A percentile compares a stretch with the other conserved stretches of the same genome.
Evolutionary conservation across 495 filamentous ascomycete genomes (phyloP).

Genomic region (Podospora sp.): DNA sequence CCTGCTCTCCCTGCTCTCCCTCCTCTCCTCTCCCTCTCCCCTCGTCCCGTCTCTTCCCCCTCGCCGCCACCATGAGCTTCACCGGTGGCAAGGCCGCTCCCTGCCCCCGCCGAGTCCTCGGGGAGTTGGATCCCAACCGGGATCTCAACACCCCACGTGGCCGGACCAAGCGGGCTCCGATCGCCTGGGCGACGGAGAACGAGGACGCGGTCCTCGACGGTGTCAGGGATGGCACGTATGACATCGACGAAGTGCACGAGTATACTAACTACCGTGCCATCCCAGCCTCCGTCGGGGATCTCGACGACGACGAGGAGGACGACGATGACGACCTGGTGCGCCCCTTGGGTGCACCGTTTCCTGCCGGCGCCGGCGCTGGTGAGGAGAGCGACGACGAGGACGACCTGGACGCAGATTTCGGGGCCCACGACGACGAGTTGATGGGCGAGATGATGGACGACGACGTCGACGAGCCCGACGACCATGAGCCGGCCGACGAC

Average conservation of each 20-base stretch:
- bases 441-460: slow-evolving; percentile 33
- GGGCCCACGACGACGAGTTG: slow-evolving; percentile 24
- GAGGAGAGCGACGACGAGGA: slow-evolving; percentile 21
- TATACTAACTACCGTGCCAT: slow-evolving; percentile 27
- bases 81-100: background rate
- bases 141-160: slow-evolving; percentile 27
- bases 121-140: slow-evolving; percentile 23
- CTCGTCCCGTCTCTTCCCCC: background rate
- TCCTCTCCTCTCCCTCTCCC: background rate
- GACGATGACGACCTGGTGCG: slow-evolving; percentile 21
- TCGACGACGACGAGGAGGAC: background rate
- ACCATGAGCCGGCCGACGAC: slow-evolving; percentile 31
- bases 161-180: slow-evolving; percentile 25
- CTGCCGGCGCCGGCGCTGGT: background rate
- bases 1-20: background rate
- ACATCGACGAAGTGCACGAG: slow-evolving; percentile 25
- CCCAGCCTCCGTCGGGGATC: background rate
- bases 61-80: background rate
- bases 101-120: slow-evolving; percentile 20
- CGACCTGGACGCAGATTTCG: slow-evolving; percentile 9
- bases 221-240: slow-evolving; percentile 26
- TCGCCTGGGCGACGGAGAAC: slow-evolving; percentile 34
- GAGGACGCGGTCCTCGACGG: slow-evolving; percentile 21
- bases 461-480: slow-evolving; percentile 32
- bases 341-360: slow-evolving; percentile 3